Conservation (phyloP, 2,329 filamentous ascomycete species). For the Aureobasidium sp. region DNA sequence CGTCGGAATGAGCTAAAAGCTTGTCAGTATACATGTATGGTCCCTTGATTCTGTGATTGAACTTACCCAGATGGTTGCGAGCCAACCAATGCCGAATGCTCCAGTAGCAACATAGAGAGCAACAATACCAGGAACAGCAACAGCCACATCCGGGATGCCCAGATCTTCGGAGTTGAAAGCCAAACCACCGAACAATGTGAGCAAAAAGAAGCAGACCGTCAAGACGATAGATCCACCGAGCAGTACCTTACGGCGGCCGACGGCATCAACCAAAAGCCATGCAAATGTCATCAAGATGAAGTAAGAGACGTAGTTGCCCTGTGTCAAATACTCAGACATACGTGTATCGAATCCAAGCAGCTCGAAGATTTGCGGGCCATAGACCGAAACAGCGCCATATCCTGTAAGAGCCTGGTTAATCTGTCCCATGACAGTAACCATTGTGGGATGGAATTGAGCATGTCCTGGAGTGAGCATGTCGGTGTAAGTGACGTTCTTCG, state of each 20-base stretch:
- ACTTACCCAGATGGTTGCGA: constrained; percentile 48
- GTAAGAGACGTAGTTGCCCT: constrained; percentile 56
- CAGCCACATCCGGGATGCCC: constrained; percentile 34
- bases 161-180: constrained; percentile 35
- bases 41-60: not conserved
- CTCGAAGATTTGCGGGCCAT: constrained; percentile 58
- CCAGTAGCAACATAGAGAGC: constrained; percentile 52
- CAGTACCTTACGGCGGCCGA: constrained; percentile 49
- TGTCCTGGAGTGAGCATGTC: constrained; percentile 53
- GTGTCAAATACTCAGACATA: constrained; percentile 50
- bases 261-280: constrained; percentile 52
- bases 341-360: constrained; percentile 50
- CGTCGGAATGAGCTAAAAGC: constrained; percentile 43
- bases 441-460: constrained; percentile 53
- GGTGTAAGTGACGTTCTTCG: constrained; percentile 43
- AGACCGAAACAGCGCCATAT: constrained; percentile 55
- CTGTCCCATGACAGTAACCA: constrained; percentile 57
- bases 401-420: constrained; percentile 54
- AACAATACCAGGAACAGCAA: constrained; percentile 46
- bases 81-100: constrained; percentile 55
- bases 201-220: constrained; percentile 44
- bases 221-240: constrained; percentile 47
- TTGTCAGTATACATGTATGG: not conserved
- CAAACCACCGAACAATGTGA: constrained; percentile 47
- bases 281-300: constrained; percentile 55